phyloP scores from a whole-genome alignment of 2,329 filamentous ascomycete species.

The Eutypella sp. region DNA sequence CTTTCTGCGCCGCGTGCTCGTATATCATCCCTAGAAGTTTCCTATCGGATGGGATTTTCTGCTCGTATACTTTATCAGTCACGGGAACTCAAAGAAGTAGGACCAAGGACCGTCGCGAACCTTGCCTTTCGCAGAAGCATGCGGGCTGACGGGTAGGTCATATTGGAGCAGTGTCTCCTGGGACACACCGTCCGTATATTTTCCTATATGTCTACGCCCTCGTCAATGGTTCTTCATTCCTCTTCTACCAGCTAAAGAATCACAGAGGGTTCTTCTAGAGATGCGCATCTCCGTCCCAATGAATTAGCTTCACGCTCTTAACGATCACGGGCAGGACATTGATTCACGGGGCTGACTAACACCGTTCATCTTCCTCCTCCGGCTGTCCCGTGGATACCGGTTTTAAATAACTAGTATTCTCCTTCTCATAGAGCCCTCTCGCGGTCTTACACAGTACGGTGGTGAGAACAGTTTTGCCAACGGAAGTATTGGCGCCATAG shows the following conservation, averaged over 20 bases:
- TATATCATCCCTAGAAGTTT: conserved; percentile 46
- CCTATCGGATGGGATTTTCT: conserved; percentile 47
- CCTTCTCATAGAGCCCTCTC: conserved; percentile 37
- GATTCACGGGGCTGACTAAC: conserved; percentile 21
- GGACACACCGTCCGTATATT: conserved; percentile 47
- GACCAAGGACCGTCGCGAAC: conserved; percentile 21
- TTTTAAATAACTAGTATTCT: conserved; percentile 64
- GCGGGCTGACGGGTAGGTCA: conserved; percentile 69
- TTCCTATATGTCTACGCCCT: conserved; percentile 53
- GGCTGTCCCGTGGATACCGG: conserved; percentile 73
- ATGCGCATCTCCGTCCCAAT: background rate
- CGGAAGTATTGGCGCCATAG: conserved; percentile 78
- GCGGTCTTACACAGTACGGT: conserved; percentile 66
- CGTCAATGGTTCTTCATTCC: background rate
- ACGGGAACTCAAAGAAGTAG: background rate
- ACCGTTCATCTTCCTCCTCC: conserved; percentile 68
- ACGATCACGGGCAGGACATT: background rate
- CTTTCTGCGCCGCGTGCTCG: conserved; percentile 37
- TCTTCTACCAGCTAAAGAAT: background rate
- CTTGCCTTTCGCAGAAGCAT: conserved; percentile 59
- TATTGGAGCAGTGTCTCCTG: conserved; percentile 64
- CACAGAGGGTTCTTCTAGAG: background rate
- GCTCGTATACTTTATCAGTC: conserved; percentile 7
- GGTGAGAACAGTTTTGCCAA: conserved; percentile 79
- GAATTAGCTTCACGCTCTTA: conserved; percentile 3